Base-by-base conservation (phyloP, 2,329 filamentous ascomycete genomes). In the Monilinia aucupariae region DNA sequence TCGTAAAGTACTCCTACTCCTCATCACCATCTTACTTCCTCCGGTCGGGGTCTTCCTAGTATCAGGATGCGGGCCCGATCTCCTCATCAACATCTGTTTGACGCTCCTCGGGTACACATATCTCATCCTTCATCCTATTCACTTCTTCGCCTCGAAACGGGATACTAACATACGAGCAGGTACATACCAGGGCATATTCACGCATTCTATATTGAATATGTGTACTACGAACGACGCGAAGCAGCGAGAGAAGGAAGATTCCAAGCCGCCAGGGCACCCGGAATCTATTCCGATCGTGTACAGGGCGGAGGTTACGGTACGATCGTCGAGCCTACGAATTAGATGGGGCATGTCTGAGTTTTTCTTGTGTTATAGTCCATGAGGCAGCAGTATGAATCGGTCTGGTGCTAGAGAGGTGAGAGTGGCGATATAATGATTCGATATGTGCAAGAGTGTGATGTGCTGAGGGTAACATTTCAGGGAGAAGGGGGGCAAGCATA, bases 191-290 rank as follows among this genome's bases (percentile, higher is more conserved):
- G 73, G 41, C 71, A 73, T 48, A 71, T 74, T 56, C 73, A 74
- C 63, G 73, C 73, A 43, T 73, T 74, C 68, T 74, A 74, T 61
- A 63, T 75, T 63, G 85, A 92, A 76, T 96, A 92, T 74, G 80
- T 96, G 66, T 96, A 92, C 78, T 93, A 88, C 75, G 84, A 90
- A 71, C 87, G 88, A 47, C 82, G 81, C 60, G 86, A 90, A 69
- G 82, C 86, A 73, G 80, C 81, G 2, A 76, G 80, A 52, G 78
- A 82, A 41, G 88, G 88, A 6, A 78, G 80, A 13, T 80, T 80
- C 64, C 77, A 81, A 25, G 77, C 79, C 4, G 71, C 76, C 10
- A 81, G 79, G 2, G 88, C 88, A 1, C 85, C 89, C 0, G 88
- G 88, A 34, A 82, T 92, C 22, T 92, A 88, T 74, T 89, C 85